Percentiles rank a stretch among this genome's conserved stretches.
phyloP scores from a whole-genome alignment of 176 grass and related monocot species.

The Oryza brachyantha region DNA sequence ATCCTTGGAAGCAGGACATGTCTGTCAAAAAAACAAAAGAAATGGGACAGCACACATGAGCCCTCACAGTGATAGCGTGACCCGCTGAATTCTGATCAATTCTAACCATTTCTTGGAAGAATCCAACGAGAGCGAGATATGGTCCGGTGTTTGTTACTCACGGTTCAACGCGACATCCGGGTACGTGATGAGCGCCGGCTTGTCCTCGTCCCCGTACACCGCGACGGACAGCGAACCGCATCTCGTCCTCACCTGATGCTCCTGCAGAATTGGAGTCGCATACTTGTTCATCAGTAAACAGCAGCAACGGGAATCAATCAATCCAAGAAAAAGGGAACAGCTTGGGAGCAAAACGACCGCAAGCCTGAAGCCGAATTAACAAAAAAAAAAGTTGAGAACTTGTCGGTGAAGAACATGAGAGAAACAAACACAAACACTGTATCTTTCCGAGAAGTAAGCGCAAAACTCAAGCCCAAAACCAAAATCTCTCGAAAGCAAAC shows the following conservation, averaged over 20 bases:
- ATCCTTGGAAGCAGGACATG: slow-evolving; percentile 85
- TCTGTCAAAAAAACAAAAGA: slow-evolving; percentile 48
- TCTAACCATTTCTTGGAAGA: background rate
- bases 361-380: no score
- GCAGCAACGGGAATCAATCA: background rate
- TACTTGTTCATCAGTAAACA: background rate
- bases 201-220: slow-evolving; percentile 68
- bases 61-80: no score
- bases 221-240: slow-evolving; percentile 53
- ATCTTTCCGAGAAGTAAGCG: background rate
- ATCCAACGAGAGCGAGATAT: background rate
- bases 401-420: background rate
- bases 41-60: slow-evolving; percentile 13
- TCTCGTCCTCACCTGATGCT: slow-evolving; percentile 61
- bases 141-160: no score
- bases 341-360: background rate
- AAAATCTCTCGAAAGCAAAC: no score
- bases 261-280: slow-evolving; percentile 53
- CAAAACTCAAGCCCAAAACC: background rate
- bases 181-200: slow-evolving; percentile 62
- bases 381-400: background rate
- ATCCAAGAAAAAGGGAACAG: background rate
- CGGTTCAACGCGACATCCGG: slow-evolving; percentile 67
- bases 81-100: background rate
- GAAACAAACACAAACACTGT: background rate